Base-by-base conservation (phyloP, 768 basidiomycete genomes). In the Rhizopogon salebrosus region DNA sequence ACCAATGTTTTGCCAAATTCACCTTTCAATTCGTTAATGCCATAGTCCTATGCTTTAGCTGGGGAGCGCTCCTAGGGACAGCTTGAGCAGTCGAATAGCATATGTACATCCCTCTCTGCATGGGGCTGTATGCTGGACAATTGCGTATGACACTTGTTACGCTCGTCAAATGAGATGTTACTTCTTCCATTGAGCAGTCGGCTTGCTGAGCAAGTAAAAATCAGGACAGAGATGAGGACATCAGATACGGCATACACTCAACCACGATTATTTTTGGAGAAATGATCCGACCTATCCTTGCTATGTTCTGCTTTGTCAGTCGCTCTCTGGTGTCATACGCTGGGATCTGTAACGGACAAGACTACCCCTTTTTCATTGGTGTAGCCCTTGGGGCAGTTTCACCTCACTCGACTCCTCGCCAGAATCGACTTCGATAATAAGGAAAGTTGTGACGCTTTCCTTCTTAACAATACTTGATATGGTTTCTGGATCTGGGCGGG, bases 171-270 rank as follows among this genome's bases (percentile, higher is more conserved):
- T 27, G 27, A 27, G 27, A 3, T 27, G 27, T 27, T 27, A 5
- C 16, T 6, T 37, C 36, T 37, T 37, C n/a, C 36, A 18, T n/a
- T 18, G 2, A 6, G 36, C 36, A 20, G 10, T 39, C 23, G 67
- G 80, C 49, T n/a, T 77, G 77, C 80, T 81, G 76, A 81, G 80
- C 58, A 79, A 80, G 51, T 78, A 80, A 10, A 57, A 78, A 54
- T 64, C 76, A 89, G 72, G 89, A 92, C 66, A 83, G 85, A 52
- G 67, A 75, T 51, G 89, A 90, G 69, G 89, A 90, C 65, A 65
- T 83, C 41, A 76, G 79, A 48, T 82, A 80, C 53, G 84, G 85
- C 20, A 80, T 90, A 37, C 80, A 81, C 54, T 89, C 87, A 7
- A 89, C 86, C 22, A 88, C 88, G 0, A 77, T 89, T 42, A 74